Evolutionary conservation across 148 eudicot genomes (phyloP).

Genomic region (Rhododendron williamsianum): DNA sequence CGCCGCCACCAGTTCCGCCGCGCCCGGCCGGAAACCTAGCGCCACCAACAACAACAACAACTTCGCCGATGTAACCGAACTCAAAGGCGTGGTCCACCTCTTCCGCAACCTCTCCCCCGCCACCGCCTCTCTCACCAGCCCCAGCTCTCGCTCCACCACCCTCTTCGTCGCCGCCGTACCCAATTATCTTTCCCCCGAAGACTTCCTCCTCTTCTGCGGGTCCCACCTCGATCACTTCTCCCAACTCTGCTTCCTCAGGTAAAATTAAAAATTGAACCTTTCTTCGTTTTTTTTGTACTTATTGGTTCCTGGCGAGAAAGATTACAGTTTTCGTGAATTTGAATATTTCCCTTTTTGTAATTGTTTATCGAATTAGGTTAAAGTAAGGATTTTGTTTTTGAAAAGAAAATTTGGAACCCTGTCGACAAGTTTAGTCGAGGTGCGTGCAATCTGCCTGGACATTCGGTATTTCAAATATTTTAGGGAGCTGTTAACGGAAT

Average conservation of each 20-base stretch:
- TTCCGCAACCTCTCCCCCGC: conserved; percentile 43
- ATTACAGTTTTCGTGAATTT: not conserved
- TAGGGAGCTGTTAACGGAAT: not conserved
- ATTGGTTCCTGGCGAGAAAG: not conserved
- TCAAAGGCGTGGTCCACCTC: conserved; percentile 68
- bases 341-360: not conserved
- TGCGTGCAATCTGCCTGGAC: no score
- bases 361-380: not conserved
- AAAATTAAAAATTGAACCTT: not conserved
- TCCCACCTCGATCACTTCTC: conserved; percentile 33
- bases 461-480: no score
- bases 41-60: not conserved
- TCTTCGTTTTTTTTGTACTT: not conserved
- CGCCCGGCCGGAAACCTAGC: conserved; percentile 21
- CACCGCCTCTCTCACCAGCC: conserved; percentile 29
- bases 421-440: not conserved
- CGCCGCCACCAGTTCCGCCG: conserved; percentile 24
- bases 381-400: not conserved
- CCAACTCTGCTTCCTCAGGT: conserved; percentile 68
- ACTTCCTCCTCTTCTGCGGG: conserved; percentile 62
- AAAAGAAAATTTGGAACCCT: not conserved
- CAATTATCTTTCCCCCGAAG: conserved; percentile 66
- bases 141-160: conserved; percentile 34
- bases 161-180: conserved; percentile 83
- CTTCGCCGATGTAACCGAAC: conserved; percentile 33